Evolutionary conservation across 768 basidiomycete genomes (phyloP), one percentile per base, ranked within the genome.

Genomic region (Suillus paluster): DNA sequence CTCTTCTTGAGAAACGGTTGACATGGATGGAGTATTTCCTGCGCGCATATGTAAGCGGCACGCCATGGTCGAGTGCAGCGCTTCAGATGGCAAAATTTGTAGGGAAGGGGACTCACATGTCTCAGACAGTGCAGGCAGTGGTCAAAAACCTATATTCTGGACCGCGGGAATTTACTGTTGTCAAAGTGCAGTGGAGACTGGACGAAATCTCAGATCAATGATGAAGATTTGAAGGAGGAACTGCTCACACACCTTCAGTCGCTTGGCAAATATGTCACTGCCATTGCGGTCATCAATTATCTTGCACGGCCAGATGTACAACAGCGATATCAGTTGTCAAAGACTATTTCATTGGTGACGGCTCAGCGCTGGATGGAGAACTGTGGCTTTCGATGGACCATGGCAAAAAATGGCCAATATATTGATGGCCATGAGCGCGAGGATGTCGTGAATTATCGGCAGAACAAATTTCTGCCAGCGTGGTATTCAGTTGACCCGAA

Each of bases 401-500:
- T 56, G 33, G 59, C 48, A 17, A 60, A 60, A 11, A 68, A 65
- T 19, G 75, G 71, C 1, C 44, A 45, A n/a, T 61, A 61, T 15
- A 14, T 56, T n/a, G 60, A 61, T 61, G 42, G 60, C 23, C 49
- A 54, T 52, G 71, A 76, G 53, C 54, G 68, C 0, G 52, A 61
- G 2, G 78, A 81, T 71, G 75, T 81, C n/a, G 73, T 77, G 0
- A 55, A 60, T 12, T 80, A 80, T 55, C 65, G 67, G 2, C 61
- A 75, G 11, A 60, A 62, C 27, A 21, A n/a, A 5, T 58, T 58
- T 36, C 25, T 58, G 39, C 42, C 42, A 6, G 27, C 30, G 6
- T 30, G 30, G 30, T 30, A 30, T 30, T 30, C 6, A 6, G 30
- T 30, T 30, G 30, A 30, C 30, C 30, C 30, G 6, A 30, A 30